Percentiles rank a stretch among this genome's conserved stretches.
These are phyloP conservation scores for Croton laevigatus DNA, from an alignment of 441 rosid genomes.

Conservation along the genomic window DNA sequence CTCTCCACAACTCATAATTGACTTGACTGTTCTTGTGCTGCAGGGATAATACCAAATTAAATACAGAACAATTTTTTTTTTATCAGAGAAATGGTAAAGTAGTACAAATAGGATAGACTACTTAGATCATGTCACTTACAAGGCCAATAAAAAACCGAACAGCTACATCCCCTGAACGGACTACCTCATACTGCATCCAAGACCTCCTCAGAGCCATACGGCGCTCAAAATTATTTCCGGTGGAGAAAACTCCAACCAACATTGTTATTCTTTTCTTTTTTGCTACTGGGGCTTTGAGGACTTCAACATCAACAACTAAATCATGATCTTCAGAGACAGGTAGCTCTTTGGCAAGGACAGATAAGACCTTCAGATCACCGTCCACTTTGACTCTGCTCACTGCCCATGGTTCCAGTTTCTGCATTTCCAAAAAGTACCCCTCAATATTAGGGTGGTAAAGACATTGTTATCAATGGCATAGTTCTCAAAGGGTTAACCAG, in stretches of 20 bases:
- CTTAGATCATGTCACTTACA: constrained; percentile 42
- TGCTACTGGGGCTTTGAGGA: constrained; percentile 62
- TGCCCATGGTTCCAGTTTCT: constrained; percentile 88
- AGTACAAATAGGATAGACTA: background rate
- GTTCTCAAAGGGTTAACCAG: constrained; percentile 5
- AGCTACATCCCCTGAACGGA: constrained; percentile 74
- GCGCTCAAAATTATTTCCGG: constrained; percentile 87
- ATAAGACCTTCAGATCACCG: constrained; percentile 57
- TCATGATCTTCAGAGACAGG: constrained; percentile 70
- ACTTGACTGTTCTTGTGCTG: constrained; percentile 74
- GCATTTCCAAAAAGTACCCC: constrained; percentile 25
- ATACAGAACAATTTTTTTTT: constrained; percentile 11
- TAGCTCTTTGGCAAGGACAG: constrained; percentile 67
- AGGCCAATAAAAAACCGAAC: constrained; percentile 90
- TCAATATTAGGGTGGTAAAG: background rate
- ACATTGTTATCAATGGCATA: constrained; percentile 8
- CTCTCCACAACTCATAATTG: constrained; percentile 83
- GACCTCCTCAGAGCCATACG: constrained; percentile 92
- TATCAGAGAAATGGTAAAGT: background rate
- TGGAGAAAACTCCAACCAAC: constrained; percentile 83
- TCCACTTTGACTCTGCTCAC: constrained; percentile 55
- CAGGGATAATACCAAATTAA: constrained; percentile 17
- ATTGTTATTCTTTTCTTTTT: constrained; percentile 46
- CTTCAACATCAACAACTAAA: constrained; percentile 53
- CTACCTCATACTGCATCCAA: constrained; percentile 85